Evolutionary conservation across 306 rosid genomes (phyloP), one percentile per base, ranked within the genome.

Genomic region (Malus asiatica): DNA sequence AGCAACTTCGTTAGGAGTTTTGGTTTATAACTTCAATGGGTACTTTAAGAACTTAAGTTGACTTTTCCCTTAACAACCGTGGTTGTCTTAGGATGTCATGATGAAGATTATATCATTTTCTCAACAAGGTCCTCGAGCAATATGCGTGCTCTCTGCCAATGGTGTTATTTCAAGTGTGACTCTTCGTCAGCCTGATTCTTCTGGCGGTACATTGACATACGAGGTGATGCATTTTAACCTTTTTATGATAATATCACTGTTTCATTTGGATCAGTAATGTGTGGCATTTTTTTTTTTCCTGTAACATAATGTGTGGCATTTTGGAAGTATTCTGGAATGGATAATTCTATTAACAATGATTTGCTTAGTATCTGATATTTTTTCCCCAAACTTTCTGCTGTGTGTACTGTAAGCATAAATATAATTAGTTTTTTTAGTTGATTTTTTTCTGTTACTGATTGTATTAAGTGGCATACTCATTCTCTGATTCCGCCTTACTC

Each of bases 21-120:
- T 5, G 55, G 32, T 30, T 70, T 40, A 35, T 35, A 35, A 35
- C 40, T 35, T 51, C 69, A 72, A 66, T 57, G 29, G 67, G 75
- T 75, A 76, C 75, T 55, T 69, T 27, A 52, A 72, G 55, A 66
- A 25, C 44, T 45, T 23, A 44, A 58, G 22, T 55, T 68, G 57
- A 57, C 11, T 46, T 52, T 71, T 80, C 57, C 25, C 68, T 3
- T 76, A 44, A 25, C 46, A 38, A 62, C 75, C 15, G 58, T 69
- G 83, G 75, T 70, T 84, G 45, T 79, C 53, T 70, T 79, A 94
- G 98, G 98, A 94, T 81, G 91, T 94, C 71, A 91, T 92, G 33
- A 94, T 91, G 98, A 94, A 94, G 90, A 82, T 94, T 57, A 94
- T 94, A 87, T 94, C 98, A 55, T 94, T 94, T 86, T 94, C 98